Base-by-base conservation (phyloP, 192 early-diverging fungal species). In the Gamsiella multidivaricata region DNA sequence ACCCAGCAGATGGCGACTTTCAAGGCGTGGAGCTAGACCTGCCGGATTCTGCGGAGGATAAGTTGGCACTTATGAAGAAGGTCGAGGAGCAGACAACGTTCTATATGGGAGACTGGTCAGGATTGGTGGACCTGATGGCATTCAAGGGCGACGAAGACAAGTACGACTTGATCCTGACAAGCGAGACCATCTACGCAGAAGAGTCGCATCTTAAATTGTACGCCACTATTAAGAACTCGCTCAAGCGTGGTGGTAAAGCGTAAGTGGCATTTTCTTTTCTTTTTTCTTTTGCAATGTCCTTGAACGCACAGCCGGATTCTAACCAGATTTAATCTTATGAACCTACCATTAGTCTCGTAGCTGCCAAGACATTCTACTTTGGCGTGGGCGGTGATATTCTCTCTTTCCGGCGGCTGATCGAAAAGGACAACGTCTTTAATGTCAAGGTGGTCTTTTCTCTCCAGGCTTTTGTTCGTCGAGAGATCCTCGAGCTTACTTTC, bases 351-450 rank as follows among this genome's bases (percentile, higher is more conserved):
- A 89, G 90, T 11, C 89, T 91, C 32, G 85, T 98, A 9, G 95
- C 96, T 18, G 96, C 96, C 62, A 98, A 98, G 69, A 88, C 92
- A 0, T 90, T 91, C 8, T 98, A 98, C 75, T 98, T 98, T 91
- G 97, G 97, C 23, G 95, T 95, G 2, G 88, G 91, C 26, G 97
- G 97, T 7, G 91, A 92, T 20, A 86, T 96, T 31, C 79, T 91
- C 18, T 81, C 90, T 41, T 98, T 98, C 76, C 70, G 88, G 34
- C 63, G 85, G 54, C 79, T 91, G 25, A 87, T 95, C 20, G 68
- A 83, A 23, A 59, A 80, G 28, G 84, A 86, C 33, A 81, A 82
- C 11, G 76, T 85, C 18, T 90, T 90, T 69, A 59, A 84, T 37
- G 62, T 87, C 5, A 84, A 87, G 33, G 85, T 83, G 22, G 88